Evolutionary conservation across 2,329 filamentous ascomycete species (phyloP).

Genomic region (Alternaria sp.): DNA sequence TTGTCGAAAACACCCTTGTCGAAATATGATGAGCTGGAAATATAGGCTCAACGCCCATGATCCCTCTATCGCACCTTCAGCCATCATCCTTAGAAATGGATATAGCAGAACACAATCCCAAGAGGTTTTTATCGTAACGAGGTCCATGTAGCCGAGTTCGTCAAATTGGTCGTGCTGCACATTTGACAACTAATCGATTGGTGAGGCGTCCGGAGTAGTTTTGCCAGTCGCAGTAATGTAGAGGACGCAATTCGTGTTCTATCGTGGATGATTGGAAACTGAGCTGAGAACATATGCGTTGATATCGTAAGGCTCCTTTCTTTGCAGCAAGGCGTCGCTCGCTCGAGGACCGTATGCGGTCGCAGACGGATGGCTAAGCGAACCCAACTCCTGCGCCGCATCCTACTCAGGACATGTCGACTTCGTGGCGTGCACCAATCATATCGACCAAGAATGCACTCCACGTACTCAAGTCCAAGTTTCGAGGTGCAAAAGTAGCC

Average conservation of each 20-base stretch:
- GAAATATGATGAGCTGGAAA: not conserved
- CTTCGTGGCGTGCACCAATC: constrained; percentile 36
- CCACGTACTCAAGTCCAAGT: constrained; percentile 33
- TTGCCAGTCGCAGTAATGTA: not conserved
- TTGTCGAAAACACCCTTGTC: not conserved
- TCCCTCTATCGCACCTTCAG: not conserved
- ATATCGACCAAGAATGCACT: constrained; percentile 24
- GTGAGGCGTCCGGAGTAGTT: not conserved
- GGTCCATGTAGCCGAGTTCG: not conserved
- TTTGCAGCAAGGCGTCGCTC: constrained; percentile 8
- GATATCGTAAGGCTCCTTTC: not conserved
- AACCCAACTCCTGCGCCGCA: constrained; percentile 32
- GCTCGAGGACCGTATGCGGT: constrained; percentile 16
- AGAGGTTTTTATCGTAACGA: not conserved
- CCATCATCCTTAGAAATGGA: not conserved
- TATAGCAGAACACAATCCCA: not conserved
- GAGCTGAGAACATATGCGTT: not conserved
- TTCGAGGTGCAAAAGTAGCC: constrained; percentile 47
- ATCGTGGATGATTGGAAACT: constrained; percentile 1
- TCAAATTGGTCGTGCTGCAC: not conserved
- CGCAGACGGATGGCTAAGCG: constrained; percentile 36
- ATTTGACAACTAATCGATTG: not conserved
- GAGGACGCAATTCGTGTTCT: not conserved
- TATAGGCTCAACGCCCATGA: not conserved
- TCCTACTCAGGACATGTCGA: constrained; percentile 30